A percentile compares a stretch with the other conserved stretches of the same genome.
phyloP scores from a whole-genome alignment of 139 green algal species.

The Choricystis sp. region DNA sequence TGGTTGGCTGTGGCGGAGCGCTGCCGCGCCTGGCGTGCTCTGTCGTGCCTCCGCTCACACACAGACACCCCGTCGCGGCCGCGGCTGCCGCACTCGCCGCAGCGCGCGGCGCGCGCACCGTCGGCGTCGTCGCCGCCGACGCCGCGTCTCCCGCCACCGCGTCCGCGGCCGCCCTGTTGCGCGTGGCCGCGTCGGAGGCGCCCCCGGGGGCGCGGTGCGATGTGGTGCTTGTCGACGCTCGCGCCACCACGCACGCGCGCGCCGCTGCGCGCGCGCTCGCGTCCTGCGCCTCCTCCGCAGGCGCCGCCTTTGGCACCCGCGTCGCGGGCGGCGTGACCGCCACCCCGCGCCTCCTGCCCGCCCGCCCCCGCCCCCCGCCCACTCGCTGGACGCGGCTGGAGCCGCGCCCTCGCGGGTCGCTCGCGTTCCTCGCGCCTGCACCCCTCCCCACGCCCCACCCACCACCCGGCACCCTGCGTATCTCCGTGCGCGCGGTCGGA shows the following conservation, averaged over 20 bases:
- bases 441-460: background rate
- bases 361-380: slow-evolving; percentile 1
- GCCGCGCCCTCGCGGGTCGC: slow-evolving; percentile 29
- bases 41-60: too few relatives aligned
- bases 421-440: slow-evolving; percentile 33
- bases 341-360: background rate
- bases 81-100: background rate
- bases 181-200: background rate
- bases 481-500: slow-evolving; percentile 32
- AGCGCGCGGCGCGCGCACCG: background rate
- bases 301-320: background rate
- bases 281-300: too few relatives aligned
- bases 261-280: too few relatives aligned
- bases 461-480: slow-evolving; percentile 8
- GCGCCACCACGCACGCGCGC: background rate
- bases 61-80: background rate
- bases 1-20: too few relatives aligned
- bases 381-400: slow-evolving; percentile 21
- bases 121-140: too few relatives aligned
- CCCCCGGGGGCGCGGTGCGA: background rate
- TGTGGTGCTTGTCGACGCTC: background rate
- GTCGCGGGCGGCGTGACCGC: slow-evolving; percentile 2
- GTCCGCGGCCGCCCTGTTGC: background rate
- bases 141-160: too few relatives aligned
- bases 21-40: too few relatives aligned